Conservation (phyloP, 768 basidiomycete species). For the Gloeopeniophorella convolvens region DNA sequence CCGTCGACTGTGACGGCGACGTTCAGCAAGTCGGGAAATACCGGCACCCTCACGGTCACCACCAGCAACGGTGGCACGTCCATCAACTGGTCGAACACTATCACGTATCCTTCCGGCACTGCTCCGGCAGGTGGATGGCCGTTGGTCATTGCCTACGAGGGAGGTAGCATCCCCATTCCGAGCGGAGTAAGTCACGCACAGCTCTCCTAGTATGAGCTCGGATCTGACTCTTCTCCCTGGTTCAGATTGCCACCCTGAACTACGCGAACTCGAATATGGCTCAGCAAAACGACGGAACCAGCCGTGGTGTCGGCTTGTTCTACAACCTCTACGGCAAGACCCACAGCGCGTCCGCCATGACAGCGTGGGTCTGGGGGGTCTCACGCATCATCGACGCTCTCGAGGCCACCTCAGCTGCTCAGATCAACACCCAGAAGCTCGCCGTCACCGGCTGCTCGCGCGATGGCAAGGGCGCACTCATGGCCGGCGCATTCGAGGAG, state of each 20-base stretch:
- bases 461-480: constrained; percentile 54
- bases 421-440: constrained; percentile 43
- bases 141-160: constrained; percentile 46
- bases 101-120: constrained; percentile 39
- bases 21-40: constrained; percentile 30
- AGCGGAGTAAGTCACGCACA: constrained; percentile 24
- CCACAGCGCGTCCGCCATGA: constrained; percentile 47
- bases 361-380: constrained; percentile 58
- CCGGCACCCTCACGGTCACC: constrained; percentile 41
- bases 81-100: constrained; percentile 43
- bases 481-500: constrained; percentile 51
- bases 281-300: constrained; percentile 36
- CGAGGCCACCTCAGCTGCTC: constrained; percentile 39
- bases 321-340: constrained; percentile 46
- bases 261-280: constrained; percentile 52
- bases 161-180: constrained; percentile 33
- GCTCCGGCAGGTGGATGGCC: constrained; percentile 38
- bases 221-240: background rate
- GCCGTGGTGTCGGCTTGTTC: constrained; percentile 52
- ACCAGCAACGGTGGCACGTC: constrained; percentile 40
- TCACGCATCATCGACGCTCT: constrained; percentile 56
- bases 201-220: no score
- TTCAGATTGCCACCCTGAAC: constrained; percentile 37
- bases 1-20: constrained; percentile 41
- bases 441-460: constrained; percentile 56